Conservation (phyloP, 1,284 basidiomycete genomes). For the Peniophora sp. region DNA sequence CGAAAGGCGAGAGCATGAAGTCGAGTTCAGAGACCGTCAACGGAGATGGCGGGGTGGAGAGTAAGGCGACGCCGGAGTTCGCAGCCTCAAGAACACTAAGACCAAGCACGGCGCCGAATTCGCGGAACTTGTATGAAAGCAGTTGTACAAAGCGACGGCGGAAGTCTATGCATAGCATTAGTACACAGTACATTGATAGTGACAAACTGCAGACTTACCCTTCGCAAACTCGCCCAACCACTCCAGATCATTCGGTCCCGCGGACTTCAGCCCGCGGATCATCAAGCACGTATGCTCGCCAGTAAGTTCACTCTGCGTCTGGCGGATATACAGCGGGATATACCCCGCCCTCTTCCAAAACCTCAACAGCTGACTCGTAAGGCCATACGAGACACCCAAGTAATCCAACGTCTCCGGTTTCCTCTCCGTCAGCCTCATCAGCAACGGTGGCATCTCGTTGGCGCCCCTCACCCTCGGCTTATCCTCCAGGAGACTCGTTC, state of each 20-base stretch:
- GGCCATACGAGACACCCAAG: conserved; percentile 92
- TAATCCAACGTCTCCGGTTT: conserved; percentile 92
- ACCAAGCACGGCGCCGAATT: conserved; percentile 83
- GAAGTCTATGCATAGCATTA: conserved; percentile 58
- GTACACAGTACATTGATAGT: background rate
- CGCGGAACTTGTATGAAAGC: conserved; percentile 91
- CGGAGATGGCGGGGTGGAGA: conserved; percentile 25
- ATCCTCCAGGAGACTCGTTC: conserved; percentile 62
- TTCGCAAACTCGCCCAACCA: conserved; percentile 91
- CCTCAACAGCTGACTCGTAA: conserved; percentile 83
- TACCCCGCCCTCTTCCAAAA: conserved; percentile 97
- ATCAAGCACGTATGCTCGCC: conserved; percentile 97
- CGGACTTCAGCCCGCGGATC: conserved; percentile 73
- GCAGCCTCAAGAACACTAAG: conserved; percentile 86
- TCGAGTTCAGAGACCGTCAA: conserved; percentile 64
- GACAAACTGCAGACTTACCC: conserved; percentile 39
- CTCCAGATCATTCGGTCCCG: conserved; percentile 51
- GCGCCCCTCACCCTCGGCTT: conserved; percentile 69
- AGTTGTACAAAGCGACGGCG: conserved; percentile 84
- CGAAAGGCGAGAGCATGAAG: conserved; percentile 81
- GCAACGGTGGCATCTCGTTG: conserved; percentile 83
- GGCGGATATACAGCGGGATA: conserved; percentile 87
- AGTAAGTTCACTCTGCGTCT: conserved; percentile 91
- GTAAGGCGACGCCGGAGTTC: conserved; percentile 47
- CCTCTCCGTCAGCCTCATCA: conserved; percentile 86